Base-by-base conservation (phyloP, 169 alveolate genomes). In the Eimeria brunetti region DNA sequence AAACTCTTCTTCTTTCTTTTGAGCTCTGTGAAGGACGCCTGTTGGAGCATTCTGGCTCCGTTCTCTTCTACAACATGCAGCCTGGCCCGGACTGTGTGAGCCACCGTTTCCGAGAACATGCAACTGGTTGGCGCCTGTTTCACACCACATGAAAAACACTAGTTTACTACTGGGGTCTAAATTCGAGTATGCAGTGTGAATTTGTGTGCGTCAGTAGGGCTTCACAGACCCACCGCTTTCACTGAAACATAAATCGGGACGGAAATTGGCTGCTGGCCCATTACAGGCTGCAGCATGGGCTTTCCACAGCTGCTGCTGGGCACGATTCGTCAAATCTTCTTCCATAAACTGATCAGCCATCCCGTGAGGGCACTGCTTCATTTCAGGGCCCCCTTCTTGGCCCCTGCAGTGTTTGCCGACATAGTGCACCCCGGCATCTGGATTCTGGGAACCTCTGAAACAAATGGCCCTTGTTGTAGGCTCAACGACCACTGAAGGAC, bases 391-490 rank as follows among this genome's bases (percentile, higher is more conserved):
- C 30, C 41, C 11, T 18, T 18, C 90, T 78, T 62, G 33, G 27
- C 64, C n/a, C 27, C 44, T 78, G 30, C 58, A 22, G 4, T 38
- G 20, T 78, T 78, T 44, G 20, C 46, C 46, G 73, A 22, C 90
- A 33, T 24, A 9, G 46, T 83, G 69, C 30, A 36, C 90, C 58
- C 73, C 76, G 14, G 27, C 4, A 56, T 53, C 44, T 46, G 60
- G 46, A 53, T 58, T 30, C 9, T 5, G 73, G 38, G 49, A 20
- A 3, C 90, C 38, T 20, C 38, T 83, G 75, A 83, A 53, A 51
- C 90, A 83, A 33, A 83, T 46, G 4, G 90, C 73, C 73, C 90
- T 51, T 56, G 90, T 83, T 83, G 90, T 16, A 12, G 90, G 90
- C 90, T 83, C 76, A 30, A 83, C 53, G 46, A 83, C 56, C 75